These are phyloP conservation scores for Corrigiola litoralis DNA, from an alignment of 179 eudicot species.

Conservation along the genomic window DNA sequence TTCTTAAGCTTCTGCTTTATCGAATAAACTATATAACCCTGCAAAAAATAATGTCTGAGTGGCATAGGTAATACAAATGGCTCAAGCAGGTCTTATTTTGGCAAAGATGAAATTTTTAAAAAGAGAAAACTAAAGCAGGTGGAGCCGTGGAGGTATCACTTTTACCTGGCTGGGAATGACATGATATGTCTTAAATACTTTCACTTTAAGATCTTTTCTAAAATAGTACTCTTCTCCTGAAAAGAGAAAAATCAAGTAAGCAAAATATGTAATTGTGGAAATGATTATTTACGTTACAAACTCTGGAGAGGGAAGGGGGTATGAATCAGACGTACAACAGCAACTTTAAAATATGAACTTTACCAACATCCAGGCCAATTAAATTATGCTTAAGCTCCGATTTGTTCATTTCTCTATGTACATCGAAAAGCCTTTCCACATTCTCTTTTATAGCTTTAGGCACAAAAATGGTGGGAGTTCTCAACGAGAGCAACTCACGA, in stretches of 20 bases:
- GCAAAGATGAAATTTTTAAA: background rate
- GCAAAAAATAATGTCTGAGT: slow-evolving; percentile 18
- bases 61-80: background rate
- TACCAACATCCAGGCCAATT: slow-evolving; percentile 77
- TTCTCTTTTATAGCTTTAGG: slow-evolving; percentile 59
- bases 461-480: slow-evolving; percentile 84
- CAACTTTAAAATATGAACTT: slow-evolving; percentile 11
- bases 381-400: slow-evolving; percentile 78
- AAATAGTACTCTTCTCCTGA: slow-evolving; percentile 73
- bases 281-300: background rate
- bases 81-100: background rate
- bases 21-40: slow-evolving; percentile 86
- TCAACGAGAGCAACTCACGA: slow-evolving; percentile 79
- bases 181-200: slow-evolving; percentile 79
- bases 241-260: slow-evolving; percentile 7
- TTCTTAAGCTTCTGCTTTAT: slow-evolving; percentile 72
- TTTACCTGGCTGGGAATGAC: slow-evolving; percentile 82
- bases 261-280: background rate
- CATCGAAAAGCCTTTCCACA: slow-evolving; percentile 83
- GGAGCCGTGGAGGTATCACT: background rate
- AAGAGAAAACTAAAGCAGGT: background rate
- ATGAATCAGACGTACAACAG: background rate
- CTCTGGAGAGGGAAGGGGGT: background rate
- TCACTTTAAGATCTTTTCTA: slow-evolving; percentile 80
- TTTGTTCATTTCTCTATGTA: slow-evolving; percentile 84